These are phyloP conservation scores for Backusella parvicylindrica DNA, from an alignment of 192 early-diverging fungal genomes.

Conservation along the genomic window DNA sequence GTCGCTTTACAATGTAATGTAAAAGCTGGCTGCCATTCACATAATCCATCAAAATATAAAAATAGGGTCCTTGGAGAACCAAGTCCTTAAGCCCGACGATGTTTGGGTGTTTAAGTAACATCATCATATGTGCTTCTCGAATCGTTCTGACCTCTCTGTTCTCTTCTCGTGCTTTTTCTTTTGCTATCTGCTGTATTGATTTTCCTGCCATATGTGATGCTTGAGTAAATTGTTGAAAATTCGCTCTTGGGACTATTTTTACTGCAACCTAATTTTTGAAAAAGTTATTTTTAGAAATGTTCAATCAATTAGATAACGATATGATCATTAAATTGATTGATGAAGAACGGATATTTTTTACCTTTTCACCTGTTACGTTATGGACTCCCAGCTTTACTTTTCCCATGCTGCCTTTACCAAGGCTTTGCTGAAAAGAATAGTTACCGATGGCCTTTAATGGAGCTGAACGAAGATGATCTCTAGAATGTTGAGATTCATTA, in stretches of 20 bases:
- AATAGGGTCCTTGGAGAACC: slow-evolving; percentile 60
- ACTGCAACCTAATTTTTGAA: slow-evolving; percentile 51
- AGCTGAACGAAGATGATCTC: background rate
- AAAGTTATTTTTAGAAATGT: background rate
- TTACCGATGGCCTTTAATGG: slow-evolving; percentile 30
- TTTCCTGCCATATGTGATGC: slow-evolving; percentile 2
- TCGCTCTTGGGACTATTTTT: slow-evolving; percentile 55
- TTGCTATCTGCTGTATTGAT: slow-evolving; percentile 22
- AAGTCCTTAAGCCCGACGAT: slow-evolving; percentile 78
- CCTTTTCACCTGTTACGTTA: slow-evolving; percentile 64
- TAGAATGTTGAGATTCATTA: background rate
- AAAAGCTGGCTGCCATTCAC: slow-evolving; percentile 78
- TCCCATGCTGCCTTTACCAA: slow-evolving; percentile 94
- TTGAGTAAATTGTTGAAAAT: slow-evolving; percentile 13
- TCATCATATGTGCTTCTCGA: slow-evolving; percentile 69
- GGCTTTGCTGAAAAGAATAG: slow-evolving; percentile 58
- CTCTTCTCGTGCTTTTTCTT: slow-evolving; percentile 39
- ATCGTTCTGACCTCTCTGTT: slow-evolving; percentile 64
- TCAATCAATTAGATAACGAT: background rate
- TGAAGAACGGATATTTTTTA: slow-evolving; percentile 26
- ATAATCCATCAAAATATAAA: slow-evolving; percentile 80
- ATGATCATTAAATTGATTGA: background rate
- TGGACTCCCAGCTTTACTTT: slow-evolving; percentile 96
- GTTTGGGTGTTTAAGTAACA: slow-evolving; percentile 78
- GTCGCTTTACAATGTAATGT: slow-evolving; percentile 79